Base-by-base conservation (phyloP, 1,284 basidiomycete species). In the Marasmius oreades region DNA sequence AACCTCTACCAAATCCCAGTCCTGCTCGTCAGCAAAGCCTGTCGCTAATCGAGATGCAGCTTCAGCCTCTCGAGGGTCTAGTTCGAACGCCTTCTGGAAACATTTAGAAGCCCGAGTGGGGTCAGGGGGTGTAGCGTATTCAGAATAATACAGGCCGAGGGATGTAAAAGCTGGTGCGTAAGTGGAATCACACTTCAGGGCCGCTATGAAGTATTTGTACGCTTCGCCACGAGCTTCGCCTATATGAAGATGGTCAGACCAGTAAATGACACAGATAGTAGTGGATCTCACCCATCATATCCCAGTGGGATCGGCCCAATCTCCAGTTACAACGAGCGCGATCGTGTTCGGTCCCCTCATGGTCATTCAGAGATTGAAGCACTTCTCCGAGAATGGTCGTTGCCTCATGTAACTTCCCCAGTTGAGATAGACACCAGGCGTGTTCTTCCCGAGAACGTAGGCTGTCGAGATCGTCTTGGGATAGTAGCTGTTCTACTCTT, bases 61-160 rank as follows among this genome's bases (percentile, higher is more conserved):
- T 14, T 90, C 85, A 11, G 84, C 85, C 71, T 99, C 92, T 12
- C 89, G 82, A 1, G 95, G 82, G 70, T 98, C 95, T 1, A 99
- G 83, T 71, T 99, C 97, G 64, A 99, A 98, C 0, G 97, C 97
- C 66, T 97, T 98, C 66, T 99, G 95, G 74, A 98, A 98, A 69
- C 97, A 99, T 69, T 96, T 96, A 16, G 92, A 90, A 1, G 96
- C 90, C 43, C 96, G 86, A 10, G 84, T 82, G 8, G 84, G 84
- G 70, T 99, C 95, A 0, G 87, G 83, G 1, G 93, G 92, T 12
- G 77, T 73, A 12, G 82, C 73, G 53, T 77, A 78, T 53, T 93
- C 88, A 18, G 82, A 74, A 69, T 99, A 99, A 73, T 95, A 96
- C 51, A 93, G 77, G 7, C 97, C 97, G 8, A 99, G 82, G 0